These are phyloP conservation scores for Papiliotrema fonsecae DNA, from an alignment of 1,284 basidiomycete genomes.

Conservation along the genomic window DNA sequence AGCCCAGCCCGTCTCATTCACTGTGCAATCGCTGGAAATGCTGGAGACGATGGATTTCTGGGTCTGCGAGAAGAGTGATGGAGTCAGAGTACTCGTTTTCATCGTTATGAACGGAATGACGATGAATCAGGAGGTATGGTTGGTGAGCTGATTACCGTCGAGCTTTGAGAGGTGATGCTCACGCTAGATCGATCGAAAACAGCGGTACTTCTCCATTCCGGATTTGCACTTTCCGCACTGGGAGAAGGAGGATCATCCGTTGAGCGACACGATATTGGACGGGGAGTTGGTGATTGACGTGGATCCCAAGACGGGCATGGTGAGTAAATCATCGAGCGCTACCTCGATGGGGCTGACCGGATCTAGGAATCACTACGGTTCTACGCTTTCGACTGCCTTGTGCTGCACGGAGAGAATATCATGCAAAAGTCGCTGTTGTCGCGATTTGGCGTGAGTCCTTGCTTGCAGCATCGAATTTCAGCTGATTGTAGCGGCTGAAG, in stretches of 20 bases:
- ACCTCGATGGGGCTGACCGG: constrained; percentile 8
- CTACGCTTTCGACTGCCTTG: constrained; percentile 89
- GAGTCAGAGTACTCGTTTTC: constrained; percentile 82
- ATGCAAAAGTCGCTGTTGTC: constrained; percentile 77
- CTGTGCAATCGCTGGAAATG: constrained; percentile 61
- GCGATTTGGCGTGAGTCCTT: constrained; percentile 72
- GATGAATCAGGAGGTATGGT: constrained; percentile 66
- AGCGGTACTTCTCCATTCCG: constrained; percentile 68
- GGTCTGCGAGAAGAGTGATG: constrained; percentile 99
- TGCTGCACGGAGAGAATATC: constrained; percentile 78
- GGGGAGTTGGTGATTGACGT: constrained; percentile 92
- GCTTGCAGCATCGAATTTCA: neutral
- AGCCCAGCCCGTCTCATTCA: constrained; percentile 87
- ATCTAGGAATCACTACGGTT: constrained; percentile 72
- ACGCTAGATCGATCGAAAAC: constrained; percentile 86
- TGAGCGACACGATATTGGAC: constrained; percentile 80
- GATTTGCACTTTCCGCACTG: constrained; percentile 86
- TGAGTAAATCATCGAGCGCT: constrained; percentile 42
- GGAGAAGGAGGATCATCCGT: constrained; percentile 60
- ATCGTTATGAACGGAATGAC: constrained; percentile 58
- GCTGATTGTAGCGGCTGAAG: constrained; percentile 61
- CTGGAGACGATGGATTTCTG: constrained; percentile 87
- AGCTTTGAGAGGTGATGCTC: neutral
- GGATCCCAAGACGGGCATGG: constrained; percentile 66
- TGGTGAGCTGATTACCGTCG: constrained; percentile 54